phyloP scores from a whole-genome alignment of 805 yeast species.

The Starmerella apis region DNA sequence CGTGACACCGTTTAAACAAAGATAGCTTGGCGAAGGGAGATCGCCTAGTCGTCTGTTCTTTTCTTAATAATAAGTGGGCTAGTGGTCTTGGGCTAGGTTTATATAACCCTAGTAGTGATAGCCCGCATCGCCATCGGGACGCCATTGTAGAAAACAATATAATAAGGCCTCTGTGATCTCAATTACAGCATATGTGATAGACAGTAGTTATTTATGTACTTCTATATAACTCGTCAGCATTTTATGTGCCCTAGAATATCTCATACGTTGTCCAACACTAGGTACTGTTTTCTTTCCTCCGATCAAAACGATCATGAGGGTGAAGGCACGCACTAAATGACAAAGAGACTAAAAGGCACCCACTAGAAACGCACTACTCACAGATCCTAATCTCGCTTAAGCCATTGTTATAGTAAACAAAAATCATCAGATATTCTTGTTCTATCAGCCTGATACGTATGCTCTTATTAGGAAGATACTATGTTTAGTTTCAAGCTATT shows the following conservation, averaged over 20 bases:
- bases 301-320: background rate
- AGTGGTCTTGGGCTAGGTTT: slow-evolving; percentile 3
- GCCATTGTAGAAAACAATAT: too few relatives aligned
- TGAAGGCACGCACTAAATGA: background rate
- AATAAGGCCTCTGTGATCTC: too few relatives aligned
- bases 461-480: too few relatives aligned
- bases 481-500: too few relatives aligned
- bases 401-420: background rate
- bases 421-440: too few relatives aligned
- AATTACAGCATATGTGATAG: too few relatives aligned
- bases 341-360: background rate
- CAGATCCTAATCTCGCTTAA: background rate
- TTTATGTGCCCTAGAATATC: too few relatives aligned
- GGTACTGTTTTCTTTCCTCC: background rate
- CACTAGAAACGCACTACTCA: background rate
- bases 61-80: slow-evolving; percentile 4
- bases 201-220: background rate
- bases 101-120: background rate
- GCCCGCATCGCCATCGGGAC: too few relatives aligned
- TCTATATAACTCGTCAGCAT: too few relatives aligned
- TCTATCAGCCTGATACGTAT: too few relatives aligned
- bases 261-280: background rate
- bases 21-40: background rate
- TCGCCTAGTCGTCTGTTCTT: background rate
- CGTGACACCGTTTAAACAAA: too few relatives aligned